Evolutionary conservation across 306 rosid species (phyloP), one percentile per base, ranked within the genome.

Genomic region (Carpinus viminea): DNA sequence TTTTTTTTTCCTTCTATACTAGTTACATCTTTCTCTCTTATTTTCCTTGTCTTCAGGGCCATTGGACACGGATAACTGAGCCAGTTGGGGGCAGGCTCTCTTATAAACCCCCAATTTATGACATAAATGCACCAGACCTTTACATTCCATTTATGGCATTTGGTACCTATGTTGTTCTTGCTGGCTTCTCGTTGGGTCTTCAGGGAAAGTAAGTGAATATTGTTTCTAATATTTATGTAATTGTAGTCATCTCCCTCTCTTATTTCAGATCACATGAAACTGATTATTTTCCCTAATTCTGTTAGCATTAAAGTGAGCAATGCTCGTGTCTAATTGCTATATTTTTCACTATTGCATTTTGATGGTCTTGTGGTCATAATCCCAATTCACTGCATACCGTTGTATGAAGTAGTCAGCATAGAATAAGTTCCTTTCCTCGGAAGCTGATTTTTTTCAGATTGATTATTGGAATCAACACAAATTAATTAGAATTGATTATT

Each of bases 141-240:
- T 95, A 95, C 83, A 91, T 95, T 80, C 99, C 99, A 20, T 84
- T 93, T 59, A 95, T 95, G 99, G 98, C 99, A 38, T 95, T 95
- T 68, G 99, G 99, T 62, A 91, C 98, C 78, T 95, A 24, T 24
- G 26, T 24, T 24, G 26, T 24, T 24, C 26, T 24, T 24, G 26
- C 26, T 24, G 26, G 26, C 26, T 24, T 24, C 26, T 24, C 26
- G 26, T 24, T 24, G 26, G 26, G 26, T 24, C 26, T 24, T 24
- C 26, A 24, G 26, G 26, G 26, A 24, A 24, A 24, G 26, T 24
- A 24, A 24, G 26, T 24, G 26, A 24, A 24, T 24, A 24, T 24
- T 24, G 26, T 24, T 24, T 24, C 26, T 24, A 24, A 24, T 24
- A 24, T 24, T 24, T 24, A 24, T 24, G 26, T 24, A 24, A 24